phyloP scores from a whole-genome alignment of 225 moss, liverwort and hornwort genomes.

The Neckera pumila region DNA sequence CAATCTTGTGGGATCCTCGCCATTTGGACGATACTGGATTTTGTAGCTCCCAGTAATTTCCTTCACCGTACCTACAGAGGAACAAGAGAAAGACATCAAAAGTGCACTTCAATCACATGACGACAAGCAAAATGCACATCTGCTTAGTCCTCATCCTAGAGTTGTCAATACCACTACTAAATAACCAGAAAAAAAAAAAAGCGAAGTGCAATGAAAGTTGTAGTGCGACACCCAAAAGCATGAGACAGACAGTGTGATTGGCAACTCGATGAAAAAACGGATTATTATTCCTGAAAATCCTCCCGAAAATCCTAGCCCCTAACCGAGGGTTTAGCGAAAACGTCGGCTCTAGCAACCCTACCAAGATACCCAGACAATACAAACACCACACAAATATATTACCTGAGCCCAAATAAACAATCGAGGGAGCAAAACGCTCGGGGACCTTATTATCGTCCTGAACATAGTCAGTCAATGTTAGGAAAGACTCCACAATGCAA shows the following conservation, averaged over 20 bases:
- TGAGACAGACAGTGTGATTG: too few species aligned
- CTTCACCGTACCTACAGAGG: constrained; percentile 57
- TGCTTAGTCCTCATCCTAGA: not conserved
- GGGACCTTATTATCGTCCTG: constrained; percentile 48
- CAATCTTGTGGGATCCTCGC: constrained; percentile 45
- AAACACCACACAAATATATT: not conserved
- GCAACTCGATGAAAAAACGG: not conserved
- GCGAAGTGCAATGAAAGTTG: too few species aligned
- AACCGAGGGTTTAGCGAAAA: not conserved
- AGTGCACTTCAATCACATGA: not conserved
- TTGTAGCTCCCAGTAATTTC: constrained; percentile 21
- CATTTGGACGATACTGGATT: too few species aligned
- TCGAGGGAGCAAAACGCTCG: constrained; percentile 9
- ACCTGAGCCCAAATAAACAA: not conserved
- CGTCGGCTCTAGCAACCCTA: not conserved
- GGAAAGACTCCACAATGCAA: not conserved
- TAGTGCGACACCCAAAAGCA: not conserved
- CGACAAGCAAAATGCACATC: not conserved
- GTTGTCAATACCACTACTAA: not conserved
- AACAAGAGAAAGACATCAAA: not conserved
- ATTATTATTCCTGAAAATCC: not conserved
- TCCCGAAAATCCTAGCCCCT: too few species aligned
- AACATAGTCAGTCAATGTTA: not conserved
- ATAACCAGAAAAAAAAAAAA: too few species aligned
- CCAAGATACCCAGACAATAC: not conserved